These are phyloP conservation scores for Solanum hybrid DNA, from an alignment of 305 asterid species.

Conservation along the genomic window DNA sequence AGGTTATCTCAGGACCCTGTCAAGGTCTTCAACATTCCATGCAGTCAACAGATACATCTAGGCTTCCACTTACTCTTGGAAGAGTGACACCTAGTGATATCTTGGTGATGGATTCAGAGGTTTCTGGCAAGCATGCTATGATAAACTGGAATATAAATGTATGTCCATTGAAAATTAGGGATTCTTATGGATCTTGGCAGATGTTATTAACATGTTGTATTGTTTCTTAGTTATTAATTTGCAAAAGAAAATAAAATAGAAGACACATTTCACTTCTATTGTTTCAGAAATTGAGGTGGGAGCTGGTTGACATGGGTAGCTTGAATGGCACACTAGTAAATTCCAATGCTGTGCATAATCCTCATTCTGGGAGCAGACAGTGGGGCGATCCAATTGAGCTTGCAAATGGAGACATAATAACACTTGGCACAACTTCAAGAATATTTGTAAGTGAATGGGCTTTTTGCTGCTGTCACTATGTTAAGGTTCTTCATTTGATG, in stretches of 20 bases:
- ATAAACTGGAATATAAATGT: conserved; percentile 86
- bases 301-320: conserved; percentile 99
- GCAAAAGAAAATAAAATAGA: conserved; percentile 5
- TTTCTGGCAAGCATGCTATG: conserved; percentile 96
- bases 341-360: conserved; percentile 46
- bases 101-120: conserved; percentile 79
- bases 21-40: conserved; percentile 56
- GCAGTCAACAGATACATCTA: conserved; percentile 54
- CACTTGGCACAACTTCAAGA: conserved; percentile 74
- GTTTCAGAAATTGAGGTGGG: conserved; percentile 85
- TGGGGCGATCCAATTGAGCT: conserved; percentile 80
- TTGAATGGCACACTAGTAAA: conserved; percentile 82
- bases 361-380: conserved; percentile 65
- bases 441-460: conserved; percentile 44
- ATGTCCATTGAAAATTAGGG: conserved; percentile 17
- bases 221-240: conserved; percentile 4
- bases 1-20: conserved; percentile 90
- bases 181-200: conserved; percentile 11
- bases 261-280: conserved; percentile 10
- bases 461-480: background rate
- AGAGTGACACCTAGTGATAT: conserved; percentile 84
- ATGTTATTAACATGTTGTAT: background rate
- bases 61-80: conserved; percentile 84
- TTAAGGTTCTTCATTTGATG: background rate
- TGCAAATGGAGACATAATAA: conserved; percentile 64